Percentiles rank a stretch among this genome's conserved stretches.
These are phyloP conservation scores for Xenosphaeropsis pyriputrescens DNA, from an alignment of 2,329 filamentous ascomycete species.

Conservation along the genomic window DNA sequence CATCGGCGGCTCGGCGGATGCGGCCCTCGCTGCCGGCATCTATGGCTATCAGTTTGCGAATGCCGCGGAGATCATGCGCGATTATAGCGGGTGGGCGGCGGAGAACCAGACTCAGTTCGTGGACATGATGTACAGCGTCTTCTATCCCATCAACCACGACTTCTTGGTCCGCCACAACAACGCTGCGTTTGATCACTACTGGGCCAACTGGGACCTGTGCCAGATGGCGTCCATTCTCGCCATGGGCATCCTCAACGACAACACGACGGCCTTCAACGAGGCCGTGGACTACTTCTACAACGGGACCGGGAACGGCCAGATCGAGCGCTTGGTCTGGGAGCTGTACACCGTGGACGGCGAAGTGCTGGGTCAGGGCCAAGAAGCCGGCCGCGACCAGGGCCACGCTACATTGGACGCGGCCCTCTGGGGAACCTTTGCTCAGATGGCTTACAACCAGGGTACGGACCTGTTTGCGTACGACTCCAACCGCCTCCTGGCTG, in stretches of 20 bases:
- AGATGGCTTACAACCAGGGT: slow-evolving; percentile 27
- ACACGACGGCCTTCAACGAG: slow-evolving; percentile 23
- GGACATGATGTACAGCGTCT: slow-evolving; percentile 21
- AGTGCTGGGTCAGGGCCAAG: slow-evolving; percentile 22
- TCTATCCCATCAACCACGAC: slow-evolving; percentile 21
- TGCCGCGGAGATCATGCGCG: slow-evolving; percentile 25
- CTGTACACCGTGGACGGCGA: slow-evolving; percentile 12
- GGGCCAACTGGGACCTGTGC: slow-evolving; percentile 25
- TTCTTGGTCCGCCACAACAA: slow-evolving; percentile 24
- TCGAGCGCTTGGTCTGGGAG: slow-evolving; percentile 19
- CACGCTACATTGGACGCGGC: slow-evolving; percentile 25
- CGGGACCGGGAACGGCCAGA: slow-evolving; percentile 22
- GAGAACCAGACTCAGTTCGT: slow-evolving; percentile 11
- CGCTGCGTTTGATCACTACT: slow-evolving; percentile 13
- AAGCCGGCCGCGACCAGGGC: slow-evolving; percentile 29
- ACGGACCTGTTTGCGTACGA: slow-evolving; percentile 22
- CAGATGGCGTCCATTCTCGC: slow-evolving; percentile 25
- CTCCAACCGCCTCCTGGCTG: slow-evolving; percentile 21
- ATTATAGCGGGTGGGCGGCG: slow-evolving; percentile 18
- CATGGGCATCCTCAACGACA: slow-evolving; percentile 26
- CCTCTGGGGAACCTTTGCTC: slow-evolving; percentile 23
- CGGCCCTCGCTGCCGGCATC: slow-evolving; percentile 24
- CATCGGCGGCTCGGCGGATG: slow-evolving; percentile 21
- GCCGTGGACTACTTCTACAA: slow-evolving; percentile 24
- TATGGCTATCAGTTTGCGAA: slow-evolving; percentile 32